Evolutionary conservation across 1,139 yeast genomes (phyloP).

Genomic region (Scheffersomyces segobiensis): DNA sequence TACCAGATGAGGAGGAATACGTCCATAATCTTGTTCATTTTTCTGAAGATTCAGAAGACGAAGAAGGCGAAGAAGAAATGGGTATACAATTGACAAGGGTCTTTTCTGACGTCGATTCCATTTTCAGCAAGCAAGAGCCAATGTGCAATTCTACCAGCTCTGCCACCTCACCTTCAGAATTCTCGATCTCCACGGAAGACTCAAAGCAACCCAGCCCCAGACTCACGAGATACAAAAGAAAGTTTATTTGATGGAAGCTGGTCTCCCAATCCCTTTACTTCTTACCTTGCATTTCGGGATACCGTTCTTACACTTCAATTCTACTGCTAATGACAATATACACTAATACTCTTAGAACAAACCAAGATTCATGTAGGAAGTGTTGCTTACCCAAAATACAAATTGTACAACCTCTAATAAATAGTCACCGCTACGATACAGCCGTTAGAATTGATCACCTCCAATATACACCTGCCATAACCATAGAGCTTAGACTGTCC

Average conservation of each 20-base stretch:
- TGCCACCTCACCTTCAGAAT: neutral
- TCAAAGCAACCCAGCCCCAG: neutral
- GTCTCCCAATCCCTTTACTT: conserved; percentile 1
- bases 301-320: neutral
- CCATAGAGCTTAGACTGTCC: conserved; percentile 56
- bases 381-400: neutral
- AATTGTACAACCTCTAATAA: conserved; percentile 12
- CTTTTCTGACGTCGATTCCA: conserved; percentile 23
- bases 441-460: conserved; percentile 47
- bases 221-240: conserved; percentile 11
- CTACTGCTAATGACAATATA: conserved; percentile 4
- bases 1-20: conserved; percentile 2
- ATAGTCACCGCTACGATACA: conserved; percentile 35
- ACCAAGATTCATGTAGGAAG: neutral
- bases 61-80: conserved; percentile 6
- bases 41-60: conserved; percentile 2
- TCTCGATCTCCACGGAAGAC: neutral
- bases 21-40: conserved; percentile 4
- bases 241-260: conserved; percentile 3
- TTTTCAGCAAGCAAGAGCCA: conserved; percentile 18
- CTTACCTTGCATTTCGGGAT: conserved; percentile 1
- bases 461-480: conserved; percentile 49
- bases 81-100: conserved; percentile 10
- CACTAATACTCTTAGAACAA: neutral
- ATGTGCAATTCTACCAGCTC: neutral